A percentile compares a stretch with the other conserved stretches of the same genome.
Evolutionary conservation across 345 rosid species (phyloP).

Genomic region (Brassica napus): DNA sequence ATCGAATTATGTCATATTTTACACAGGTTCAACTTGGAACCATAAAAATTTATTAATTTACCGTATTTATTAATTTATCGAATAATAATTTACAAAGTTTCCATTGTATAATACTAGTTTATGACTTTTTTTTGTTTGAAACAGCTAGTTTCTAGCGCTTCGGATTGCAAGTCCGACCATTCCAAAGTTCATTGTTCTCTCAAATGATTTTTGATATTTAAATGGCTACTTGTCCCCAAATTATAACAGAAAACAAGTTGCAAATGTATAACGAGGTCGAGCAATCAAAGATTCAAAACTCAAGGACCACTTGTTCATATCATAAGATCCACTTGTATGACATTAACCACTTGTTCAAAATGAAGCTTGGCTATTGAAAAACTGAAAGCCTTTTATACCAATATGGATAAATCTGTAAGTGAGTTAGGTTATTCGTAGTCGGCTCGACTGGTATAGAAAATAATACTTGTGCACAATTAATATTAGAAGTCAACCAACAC

Average conservation of each 20-base stretch:
- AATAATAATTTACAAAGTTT: too few species aligned
- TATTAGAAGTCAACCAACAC: not conserved
- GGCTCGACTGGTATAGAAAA: not conserved
- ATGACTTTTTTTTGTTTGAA: too few species aligned
- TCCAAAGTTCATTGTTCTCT: not conserved
- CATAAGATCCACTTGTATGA: conserved; percentile 7
- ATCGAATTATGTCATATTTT: too few species aligned
- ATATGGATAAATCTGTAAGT: not conserved
- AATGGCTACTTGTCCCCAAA: not conserved
- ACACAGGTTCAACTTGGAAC: too few species aligned
- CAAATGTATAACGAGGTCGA: not conserved
- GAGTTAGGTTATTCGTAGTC: not conserved
- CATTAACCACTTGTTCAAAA: not conserved
- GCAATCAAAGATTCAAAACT: conserved; percentile 23
- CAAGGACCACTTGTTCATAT: conserved; percentile 16
- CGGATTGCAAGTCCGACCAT: conserved; percentile 10
- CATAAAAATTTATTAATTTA: too few species aligned
- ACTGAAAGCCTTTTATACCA: not conserved
- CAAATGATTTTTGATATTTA: conserved; percentile 7
- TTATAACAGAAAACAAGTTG: conserved; percentile 24
- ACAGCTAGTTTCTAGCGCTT: not conserved
- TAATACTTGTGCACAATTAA: not conserved
- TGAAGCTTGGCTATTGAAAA: not conserved
- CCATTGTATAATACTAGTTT: too few species aligned
- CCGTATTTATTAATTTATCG: too few species aligned